Base-by-base conservation (phyloP, 257 asterid genomes). In the Anisodus tanguticus region DNA sequence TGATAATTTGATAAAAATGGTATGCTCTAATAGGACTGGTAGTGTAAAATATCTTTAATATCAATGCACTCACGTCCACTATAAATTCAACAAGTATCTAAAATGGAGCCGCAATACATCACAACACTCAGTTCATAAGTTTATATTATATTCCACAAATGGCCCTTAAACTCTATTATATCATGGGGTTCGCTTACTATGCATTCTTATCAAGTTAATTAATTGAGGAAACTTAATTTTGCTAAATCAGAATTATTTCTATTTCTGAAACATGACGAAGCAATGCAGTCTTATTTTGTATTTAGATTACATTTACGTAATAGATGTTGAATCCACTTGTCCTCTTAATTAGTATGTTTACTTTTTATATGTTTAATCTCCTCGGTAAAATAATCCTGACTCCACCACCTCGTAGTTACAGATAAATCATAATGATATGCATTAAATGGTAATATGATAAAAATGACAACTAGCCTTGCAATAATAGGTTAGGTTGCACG, bases 21-120 rank as follows among this genome's bases (percentile, higher is more conserved):
- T 31, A 31, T 31, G 35, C 35, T 31, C 35, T 31, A 31, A 31
- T 31, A 31, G 35, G 35, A 31, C 35, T 31, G 35, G 35, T 31
- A 31, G 35, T 31, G 35, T 31, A 31, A 31, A 31, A 22, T 0
- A 31, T 31, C 35, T 31, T 31, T 31, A 31, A 31, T 31, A 31
- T 31, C 35, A 54, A 70, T 70, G 79, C 79, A 43, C 55, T 41
- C 16, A 43, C 35, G 37, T 43, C 79, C 79, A 41, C 57, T 70
- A 67, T 15, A 16, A 70, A 70, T 16, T 39, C 7, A 69, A n/a
- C 13, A 68, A 68, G 4, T 8, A 70, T 8, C 15, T 17, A 16
- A 70, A 70, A 41, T 71, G 9, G 79, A 71, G 37, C 79, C 9
- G 57, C 79, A 37, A 71, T 71, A 71, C 57, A 43, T 71, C 57